Base-by-base conservation (phyloP, 2,329 filamentous ascomycete species). In the Cladosporium sp. region DNA sequence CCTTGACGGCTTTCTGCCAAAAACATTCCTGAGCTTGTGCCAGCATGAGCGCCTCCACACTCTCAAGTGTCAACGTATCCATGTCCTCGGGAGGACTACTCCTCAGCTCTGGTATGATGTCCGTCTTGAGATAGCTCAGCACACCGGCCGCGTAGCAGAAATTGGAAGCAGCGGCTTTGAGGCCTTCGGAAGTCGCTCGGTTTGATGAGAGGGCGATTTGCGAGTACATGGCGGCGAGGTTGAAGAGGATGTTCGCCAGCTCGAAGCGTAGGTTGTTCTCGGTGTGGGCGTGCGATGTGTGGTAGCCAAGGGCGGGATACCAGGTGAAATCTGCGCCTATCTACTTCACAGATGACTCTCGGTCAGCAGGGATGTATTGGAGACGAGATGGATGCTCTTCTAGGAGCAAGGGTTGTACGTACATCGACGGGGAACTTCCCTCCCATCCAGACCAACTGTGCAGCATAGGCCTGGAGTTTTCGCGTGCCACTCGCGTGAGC, bases 351-450 rank as follows among this genome's bases (percentile, higher is more conserved):
- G 15, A 44, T 43, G 37, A 47, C n/a, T 17, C n/a, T 30, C 38
- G n/a, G 39, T 50, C 37, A 50, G 52, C 17, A 7, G 19, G 36
- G 30, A 20, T 20, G 29, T 36, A 37, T n/a, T n/a, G n/a, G n/a
- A n/a, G n/a, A n/a, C n/a, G n/a, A n/a, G n/a, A n/a, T n/a, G n/a
- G n/a, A n/a, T n/a, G n/a, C n/a, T n/a, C 27, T n/a, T 7, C 1
- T 30, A 13, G 3, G 8, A 27, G 15, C 13, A 19, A 40, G 5
- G 30, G 8, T 17, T 36, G 40, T 30, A 69, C 79, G 56, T 71
- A 92, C 87, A 73, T 97, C 93, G 60, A 96, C 89, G 12, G 93
- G 93, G 65, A 99, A 97, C 73, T 99, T 99, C 55, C 89, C 89
- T 49, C 86, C 83, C 61, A 97, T 84, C 88, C 91, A 97, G 56